Percentiles rank a stretch among this genome's conserved stretches.
These are phyloP conservation scores for Colletotrichum euphorbiae DNA, from an alignment of 2,329 filamentous ascomycete genomes.

Conservation along the genomic window DNA sequence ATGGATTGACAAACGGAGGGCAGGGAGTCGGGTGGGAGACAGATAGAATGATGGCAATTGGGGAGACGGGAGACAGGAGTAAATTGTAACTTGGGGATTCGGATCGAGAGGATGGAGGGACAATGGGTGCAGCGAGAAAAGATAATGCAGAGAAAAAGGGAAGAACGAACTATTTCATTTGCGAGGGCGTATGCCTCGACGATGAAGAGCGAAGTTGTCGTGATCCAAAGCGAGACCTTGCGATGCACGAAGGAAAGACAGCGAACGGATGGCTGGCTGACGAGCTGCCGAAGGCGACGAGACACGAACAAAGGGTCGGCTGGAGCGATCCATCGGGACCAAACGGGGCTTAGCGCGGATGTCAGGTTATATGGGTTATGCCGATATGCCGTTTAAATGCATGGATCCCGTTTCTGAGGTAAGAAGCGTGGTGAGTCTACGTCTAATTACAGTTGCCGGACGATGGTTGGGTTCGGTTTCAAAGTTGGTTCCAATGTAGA, in stretches of 20 bases:
- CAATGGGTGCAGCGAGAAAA: conserved; percentile 35
- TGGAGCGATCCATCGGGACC: conserved; percentile 12
- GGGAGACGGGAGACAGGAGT: conserved; percentile 12
- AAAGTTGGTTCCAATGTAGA: not conserved
- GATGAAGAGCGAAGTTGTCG: conserved; percentile 34
- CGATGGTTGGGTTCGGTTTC: too few species aligned
- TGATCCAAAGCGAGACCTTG: conserved; percentile 32
- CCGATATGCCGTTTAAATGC: not conserved
- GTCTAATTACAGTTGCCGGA: too few species aligned
- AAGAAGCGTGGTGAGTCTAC: too few species aligned
- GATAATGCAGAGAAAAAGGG: conserved; percentile 38
- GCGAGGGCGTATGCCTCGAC: conserved; percentile 38
- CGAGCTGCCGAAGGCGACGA: conserved; percentile 28
- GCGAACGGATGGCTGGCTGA: conserved; percentile 17
- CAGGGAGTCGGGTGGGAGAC: conserved; percentile 29
- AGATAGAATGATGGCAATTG: conserved; percentile 18
- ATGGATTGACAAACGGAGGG: conserved; percentile 36
- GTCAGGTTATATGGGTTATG: conserved; percentile 1
- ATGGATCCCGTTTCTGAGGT: conserved; percentile 6
- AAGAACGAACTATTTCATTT: conserved; percentile 41
- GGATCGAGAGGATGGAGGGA: conserved; percentile 30
- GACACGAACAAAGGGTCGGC: conserved; percentile 38
- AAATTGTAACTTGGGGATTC: conserved; percentile 13
- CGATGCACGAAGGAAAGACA: conserved; percentile 36
- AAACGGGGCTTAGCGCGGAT: not conserved